Base-by-base conservation (phyloP, 2,329 filamentous ascomycete genomes). In the Phaeomoniella chlamydospora region DNA sequence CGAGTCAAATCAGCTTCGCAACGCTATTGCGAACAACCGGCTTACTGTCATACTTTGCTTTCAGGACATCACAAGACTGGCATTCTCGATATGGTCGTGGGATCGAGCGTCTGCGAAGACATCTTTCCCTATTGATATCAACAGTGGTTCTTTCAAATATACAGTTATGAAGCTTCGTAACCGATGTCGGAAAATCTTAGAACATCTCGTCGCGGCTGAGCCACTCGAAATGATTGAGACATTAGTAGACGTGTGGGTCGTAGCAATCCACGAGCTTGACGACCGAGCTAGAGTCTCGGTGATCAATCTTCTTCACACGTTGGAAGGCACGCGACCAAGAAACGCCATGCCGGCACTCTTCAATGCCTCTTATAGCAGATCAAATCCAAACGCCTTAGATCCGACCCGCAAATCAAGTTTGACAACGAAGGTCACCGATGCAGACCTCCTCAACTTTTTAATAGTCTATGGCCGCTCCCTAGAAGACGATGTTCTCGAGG, bases 401-500 rank as follows among this genome's bases (percentile, higher is more conserved):
- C 71, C 80, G 2, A 71, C 74, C 12, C 74, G 86, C 33, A 85
- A 86, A 55, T 96, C 88, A 12, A 92, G 84, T 2, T 64, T 96
- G 53, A 93, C 88, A 0, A 82, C 90, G 13, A 79, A 83, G 33
- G 62, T 98, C 6, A 76, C 77, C 37, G 86, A 94, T 49, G 72
- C 74, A 1, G 87, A 94, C 49, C 65, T 98, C 9, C 83, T 88
- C 5, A 73, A 80, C 5, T 98, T 98, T 54, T 59, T 96, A 31
- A 82, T 94, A 5, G 82, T 90, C 42, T 98, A 98, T 55, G 80
- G 86, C 1, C 74, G 74, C 18, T 90, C 87, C 0, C 67, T 96
- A 10, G 90, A 98, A 50, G 90, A 98, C 49, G 90, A 98, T 61
- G 82, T 90, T 12, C 88, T 94, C 71, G 90, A 98, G 49, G 90